These are phyloP conservation scores for Hyphodiscus sp. DNA, from an alignment of 2,329 filamentous ascomycete species.

Conservation along the genomic window DNA sequence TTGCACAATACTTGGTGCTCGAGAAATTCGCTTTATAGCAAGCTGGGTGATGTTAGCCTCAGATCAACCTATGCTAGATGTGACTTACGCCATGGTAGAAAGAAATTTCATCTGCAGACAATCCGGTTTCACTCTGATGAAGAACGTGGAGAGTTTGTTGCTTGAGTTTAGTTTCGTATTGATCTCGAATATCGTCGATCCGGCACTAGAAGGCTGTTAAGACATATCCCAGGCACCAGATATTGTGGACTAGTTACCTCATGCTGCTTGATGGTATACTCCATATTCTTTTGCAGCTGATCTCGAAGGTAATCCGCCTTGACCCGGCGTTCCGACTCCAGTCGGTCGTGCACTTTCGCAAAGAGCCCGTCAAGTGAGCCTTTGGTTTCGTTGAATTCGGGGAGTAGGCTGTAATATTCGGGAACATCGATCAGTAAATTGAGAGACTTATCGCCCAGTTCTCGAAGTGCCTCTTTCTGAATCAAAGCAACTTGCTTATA, in stretches of 20 bases:
- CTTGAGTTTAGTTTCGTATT: conserved; percentile 14
- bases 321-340: conserved; percentile 8
- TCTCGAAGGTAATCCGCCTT: conserved; percentile 10
- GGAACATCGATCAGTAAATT: conserved; percentile 18
- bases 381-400: conserved; percentile 22
- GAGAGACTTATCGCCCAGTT: conserved; percentile 25
- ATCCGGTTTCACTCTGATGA: conserved; percentile 8
- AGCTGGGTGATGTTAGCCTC: conserved; percentile 14
- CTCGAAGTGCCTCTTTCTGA: conserved; percentile 21
- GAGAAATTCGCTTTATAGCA: conserved; percentile 8
- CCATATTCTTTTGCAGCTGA: conserved; percentile 7
- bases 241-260: conserved; percentile 15
- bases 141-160: conserved; percentile 19
- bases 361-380: conserved; percentile 15
- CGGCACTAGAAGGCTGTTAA: conserved; percentile 12
- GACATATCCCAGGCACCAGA: background rate
- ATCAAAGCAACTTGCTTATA: conserved; percentile 23
- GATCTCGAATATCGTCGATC: conserved; percentile 17
- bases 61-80: background rate
- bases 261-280: conserved; percentile 14
- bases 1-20: conserved; percentile 7
- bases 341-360: conserved; percentile 9
- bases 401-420: conserved; percentile 23
- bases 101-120: conserved; percentile 14
- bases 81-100: conserved; percentile 23